phyloP scores from a whole-genome alignment of 192 early-diverging fungal genomes.

The Geosiphon pyriformis region DNA sequence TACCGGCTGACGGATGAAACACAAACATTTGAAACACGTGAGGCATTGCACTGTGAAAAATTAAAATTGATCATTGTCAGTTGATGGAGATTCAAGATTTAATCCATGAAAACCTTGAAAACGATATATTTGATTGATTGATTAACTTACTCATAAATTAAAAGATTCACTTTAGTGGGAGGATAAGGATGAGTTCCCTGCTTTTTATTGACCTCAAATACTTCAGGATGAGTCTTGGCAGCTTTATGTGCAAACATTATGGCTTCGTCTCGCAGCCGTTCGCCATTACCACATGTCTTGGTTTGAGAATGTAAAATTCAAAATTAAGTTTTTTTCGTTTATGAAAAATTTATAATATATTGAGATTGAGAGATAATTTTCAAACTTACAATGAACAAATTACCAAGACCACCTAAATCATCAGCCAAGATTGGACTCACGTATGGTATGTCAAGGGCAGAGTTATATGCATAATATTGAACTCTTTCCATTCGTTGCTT shows the following conservation, averaged over 20 bases:
- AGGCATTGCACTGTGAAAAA: constrained; percentile 35
- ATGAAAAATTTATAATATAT: background rate
- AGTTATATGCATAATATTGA: constrained; percentile 32
- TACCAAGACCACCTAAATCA: constrained; percentile 33
- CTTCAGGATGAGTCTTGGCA: constrained; percentile 3
- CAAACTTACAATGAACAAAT: constrained; percentile 37
- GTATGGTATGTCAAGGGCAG: constrained; percentile 34
- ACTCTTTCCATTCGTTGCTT: constrained; percentile 9
- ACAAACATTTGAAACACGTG: constrained; percentile 48
- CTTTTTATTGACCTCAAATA: background rate
- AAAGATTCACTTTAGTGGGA: constrained; percentile 25
- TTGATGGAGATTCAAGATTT: no score
- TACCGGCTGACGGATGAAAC: constrained; percentile 33
- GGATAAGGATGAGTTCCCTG: background rate
- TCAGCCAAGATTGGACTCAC: constrained; percentile 42
- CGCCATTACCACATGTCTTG: constrained; percentile 37
- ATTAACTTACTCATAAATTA: constrained; percentile 20
- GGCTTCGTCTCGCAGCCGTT: constrained; percentile 41
- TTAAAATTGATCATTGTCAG: background rate
- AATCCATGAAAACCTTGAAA: background rate
- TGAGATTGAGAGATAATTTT: background rate
- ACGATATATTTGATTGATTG: background rate
- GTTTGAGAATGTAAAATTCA: no score
- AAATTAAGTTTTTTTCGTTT: no score
- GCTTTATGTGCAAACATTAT: constrained; percentile 30